Evolutionary conservation across 2,329 filamentous ascomycete genomes (phyloP).

Genomic region (Xylogone sp.): DNA sequence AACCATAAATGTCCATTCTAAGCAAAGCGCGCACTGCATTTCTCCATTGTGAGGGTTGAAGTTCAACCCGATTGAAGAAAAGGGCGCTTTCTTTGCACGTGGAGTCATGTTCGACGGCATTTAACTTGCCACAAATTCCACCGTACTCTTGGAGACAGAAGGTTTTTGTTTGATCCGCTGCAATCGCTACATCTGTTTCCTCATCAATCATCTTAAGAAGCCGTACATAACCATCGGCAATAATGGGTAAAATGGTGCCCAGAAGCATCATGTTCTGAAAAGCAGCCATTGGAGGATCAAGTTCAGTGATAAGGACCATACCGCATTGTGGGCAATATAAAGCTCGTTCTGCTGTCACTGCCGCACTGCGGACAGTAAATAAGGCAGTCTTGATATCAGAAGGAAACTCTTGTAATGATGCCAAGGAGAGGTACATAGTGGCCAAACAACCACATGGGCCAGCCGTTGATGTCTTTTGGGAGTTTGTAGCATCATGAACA

Average conservation of each 20-base stretch:
- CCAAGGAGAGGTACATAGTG: constrained; percentile 25
- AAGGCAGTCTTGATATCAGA: constrained; percentile 21
- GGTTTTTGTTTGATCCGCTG: constrained; percentile 32
- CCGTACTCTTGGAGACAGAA: constrained; percentile 25
- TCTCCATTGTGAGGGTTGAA: constrained; percentile 53
- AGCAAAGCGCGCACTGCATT: constrained; percentile 50
- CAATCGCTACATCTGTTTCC: constrained; percentile 42
- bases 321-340: constrained; percentile 50
- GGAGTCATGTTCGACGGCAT: constrained; percentile 7
- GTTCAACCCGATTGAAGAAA: constrained; percentile 37
- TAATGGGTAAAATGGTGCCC: constrained; percentile 52
- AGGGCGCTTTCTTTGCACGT: constrained; percentile 16
- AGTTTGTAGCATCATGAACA: not conserved
- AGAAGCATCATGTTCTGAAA: constrained; percentile 59
- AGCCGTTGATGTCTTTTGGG: not conserved
- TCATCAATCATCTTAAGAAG: constrained; percentile 52
- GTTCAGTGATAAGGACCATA: constrained; percentile 32
- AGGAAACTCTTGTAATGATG: constrained; percentile 24
- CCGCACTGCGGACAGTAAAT: constrained; percentile 20
- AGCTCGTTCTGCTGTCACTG: constrained; percentile 37
- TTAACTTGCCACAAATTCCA: constrained; percentile 17
- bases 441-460: constrained; percentile 22
- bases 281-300: constrained; percentile 40
- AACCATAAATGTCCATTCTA: constrained; percentile 54
- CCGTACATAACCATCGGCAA: constrained; percentile 52